phyloP scores from a whole-genome alignment of 768 basidiomycete species.

The Serendipita sp. region DNA sequence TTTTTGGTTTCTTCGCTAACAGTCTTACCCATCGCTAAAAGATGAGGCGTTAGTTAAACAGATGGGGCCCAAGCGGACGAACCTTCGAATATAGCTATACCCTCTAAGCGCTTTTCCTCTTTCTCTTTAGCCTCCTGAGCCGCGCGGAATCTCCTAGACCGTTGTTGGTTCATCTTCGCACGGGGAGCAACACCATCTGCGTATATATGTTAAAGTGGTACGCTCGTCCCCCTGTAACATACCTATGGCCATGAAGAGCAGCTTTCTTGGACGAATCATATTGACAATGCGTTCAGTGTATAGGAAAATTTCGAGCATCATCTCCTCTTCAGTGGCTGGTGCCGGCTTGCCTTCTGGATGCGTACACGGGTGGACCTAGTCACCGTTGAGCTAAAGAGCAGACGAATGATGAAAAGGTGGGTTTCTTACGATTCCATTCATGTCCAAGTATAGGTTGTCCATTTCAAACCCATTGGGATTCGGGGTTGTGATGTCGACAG shows the following conservation, averaged over 20 bases:
- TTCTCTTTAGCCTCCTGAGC: slow-evolving; percentile 92
- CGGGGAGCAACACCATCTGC: slow-evolving; percentile 92
- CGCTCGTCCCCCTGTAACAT: slow-evolving; percentile 14
- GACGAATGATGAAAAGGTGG: neutral
- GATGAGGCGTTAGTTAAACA: neutral
- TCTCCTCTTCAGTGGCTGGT: slow-evolving; percentile 94
- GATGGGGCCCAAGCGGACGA: slow-evolving; percentile 12
- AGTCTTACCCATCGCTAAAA: slow-evolving; percentile 77
- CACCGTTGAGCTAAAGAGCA: neutral
- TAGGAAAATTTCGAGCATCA: slow-evolving; percentile 95
- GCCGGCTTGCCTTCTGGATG: slow-evolving; percentile 98
- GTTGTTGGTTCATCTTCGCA: slow-evolving; percentile 99
- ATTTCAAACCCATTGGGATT: slow-evolving; percentile 97
- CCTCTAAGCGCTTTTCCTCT: slow-evolving; percentile 70
- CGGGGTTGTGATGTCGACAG: slow-evolving; percentile 56
- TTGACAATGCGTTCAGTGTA: slow-evolving; percentile 96
- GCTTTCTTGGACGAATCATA: slow-evolving; percentile 87
- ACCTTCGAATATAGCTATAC: slow-evolving; percentile 78
- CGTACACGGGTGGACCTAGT: slow-evolving; percentile 91
- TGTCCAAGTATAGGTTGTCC: slow-evolving; percentile 93
- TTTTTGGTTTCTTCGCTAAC: slow-evolving; percentile 61
- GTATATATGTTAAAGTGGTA: slow-evolving; percentile 4
- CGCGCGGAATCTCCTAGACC: slow-evolving; percentile 86
- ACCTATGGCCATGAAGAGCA: slow-evolving; percentile 99
- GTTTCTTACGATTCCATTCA: slow-evolving; percentile 85